Percentiles rank a stretch among this genome's conserved stretches.
Conservation (phyloP, 2,329 filamentous ascomycete species). For the Ophiostoma triangulosporum region DNA sequence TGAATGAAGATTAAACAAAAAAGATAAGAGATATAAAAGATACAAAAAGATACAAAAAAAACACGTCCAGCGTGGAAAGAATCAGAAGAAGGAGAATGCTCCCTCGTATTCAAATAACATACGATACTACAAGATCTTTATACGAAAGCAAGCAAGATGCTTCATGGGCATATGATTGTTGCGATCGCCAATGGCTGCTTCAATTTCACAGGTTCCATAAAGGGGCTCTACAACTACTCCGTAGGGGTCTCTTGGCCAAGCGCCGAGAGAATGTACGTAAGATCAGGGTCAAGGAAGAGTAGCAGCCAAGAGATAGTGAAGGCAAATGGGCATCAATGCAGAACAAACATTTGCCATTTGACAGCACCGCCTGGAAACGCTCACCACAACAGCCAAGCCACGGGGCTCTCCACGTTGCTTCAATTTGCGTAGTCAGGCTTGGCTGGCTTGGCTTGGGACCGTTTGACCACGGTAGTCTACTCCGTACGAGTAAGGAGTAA, state of each 20-base stretch:
- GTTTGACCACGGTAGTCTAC: background rate
- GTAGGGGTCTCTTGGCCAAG: background rate
- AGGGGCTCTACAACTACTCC: background rate
- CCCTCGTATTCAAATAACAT: background rate
- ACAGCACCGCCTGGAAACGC: background rate
- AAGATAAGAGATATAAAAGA: background rate
- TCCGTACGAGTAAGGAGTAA: background rate
- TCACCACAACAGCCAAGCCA: background rate
- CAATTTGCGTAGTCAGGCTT: conserved; percentile 1
- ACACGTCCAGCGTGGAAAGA: background rate
- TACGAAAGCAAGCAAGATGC: background rate
- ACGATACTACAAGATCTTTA: background rate
- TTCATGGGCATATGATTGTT: background rate
- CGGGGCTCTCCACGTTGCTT: conserved; percentile 2
- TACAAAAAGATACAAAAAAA: background rate
- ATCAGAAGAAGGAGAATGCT: background rate
- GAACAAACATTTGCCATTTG: background rate
- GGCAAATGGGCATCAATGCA: background rate
- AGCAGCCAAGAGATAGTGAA: background rate
- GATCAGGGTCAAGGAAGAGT: background rate
- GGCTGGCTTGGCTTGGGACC: background rate
- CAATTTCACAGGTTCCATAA: background rate
- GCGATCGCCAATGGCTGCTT: background rate
- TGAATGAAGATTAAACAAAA: background rate
- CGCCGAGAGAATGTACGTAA: background rate